Conservation (phyloP, 148 eudicot genomes). For the Simmondsia chinensis region DNA sequence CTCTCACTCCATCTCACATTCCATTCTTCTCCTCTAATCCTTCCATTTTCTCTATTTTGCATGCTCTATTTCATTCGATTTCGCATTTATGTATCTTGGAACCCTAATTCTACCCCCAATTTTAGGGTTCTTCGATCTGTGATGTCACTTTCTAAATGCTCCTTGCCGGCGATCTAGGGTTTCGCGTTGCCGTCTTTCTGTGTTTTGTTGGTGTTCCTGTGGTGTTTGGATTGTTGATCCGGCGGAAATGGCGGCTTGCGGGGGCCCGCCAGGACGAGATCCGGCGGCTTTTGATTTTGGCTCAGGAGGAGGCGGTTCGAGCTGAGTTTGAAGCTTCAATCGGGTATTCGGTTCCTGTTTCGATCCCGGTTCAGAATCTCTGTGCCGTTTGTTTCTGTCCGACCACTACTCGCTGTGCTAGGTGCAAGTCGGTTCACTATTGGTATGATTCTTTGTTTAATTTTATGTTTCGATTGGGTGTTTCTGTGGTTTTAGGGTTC, state of each 20-base stretch:
- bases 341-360: conserved; percentile 9
- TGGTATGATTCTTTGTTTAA: conserved; percentile 37
- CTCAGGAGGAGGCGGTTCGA: conserved; percentile 59
- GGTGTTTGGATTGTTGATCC: conserved; percentile 30
- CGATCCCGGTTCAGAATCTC: conserved; percentile 17
- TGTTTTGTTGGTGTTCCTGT: conserved; percentile 20
- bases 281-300: conserved; percentile 47
- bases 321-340: conserved; percentile 50
- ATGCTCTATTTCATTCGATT: conserved; percentile 7
- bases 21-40: conserved; percentile 5
- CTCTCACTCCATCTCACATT: conserved; percentile 19
- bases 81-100: conserved; percentile 5
- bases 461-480: no score
- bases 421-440: conserved; percentile 68
- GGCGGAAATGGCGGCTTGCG: conserved; percentile 57
- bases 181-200: conserved; percentile 29
- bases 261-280: conserved; percentile 61
- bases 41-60: conserved; percentile 8
- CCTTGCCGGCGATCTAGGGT: conserved; percentile 62
- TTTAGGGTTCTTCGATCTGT: conserved; percentile 29
- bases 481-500: no score
- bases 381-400: conserved; percentile 60
- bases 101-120: not conserved
- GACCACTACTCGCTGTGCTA: conserved; percentile 45
- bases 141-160: conserved; percentile 51